Percentiles rank a stretch among this genome's conserved stretches.
Conservation (phyloP, 345 rosid species). For the Alliaria petiolata region DNA sequence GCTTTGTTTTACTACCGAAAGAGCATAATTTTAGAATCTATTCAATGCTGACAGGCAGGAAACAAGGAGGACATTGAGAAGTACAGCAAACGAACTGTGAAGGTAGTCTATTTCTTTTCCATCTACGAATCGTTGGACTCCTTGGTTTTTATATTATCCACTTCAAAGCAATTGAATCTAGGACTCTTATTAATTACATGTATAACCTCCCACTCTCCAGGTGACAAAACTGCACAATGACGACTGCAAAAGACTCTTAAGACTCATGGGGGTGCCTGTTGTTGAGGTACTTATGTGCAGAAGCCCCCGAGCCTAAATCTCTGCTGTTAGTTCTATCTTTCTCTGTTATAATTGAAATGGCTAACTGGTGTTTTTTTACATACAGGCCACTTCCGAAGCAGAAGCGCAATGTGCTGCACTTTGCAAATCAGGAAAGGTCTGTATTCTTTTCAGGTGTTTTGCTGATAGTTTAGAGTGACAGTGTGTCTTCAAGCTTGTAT, state of each 20-base stretch:
- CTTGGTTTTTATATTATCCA: background rate
- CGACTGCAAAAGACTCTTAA: slow-evolving; percentile 82
- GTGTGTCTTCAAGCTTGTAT: background rate
- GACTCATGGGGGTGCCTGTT: slow-evolving; percentile 93
- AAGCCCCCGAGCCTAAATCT: background rate
- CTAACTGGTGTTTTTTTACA: slow-evolving; percentile 15
- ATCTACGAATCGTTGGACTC: background rate
- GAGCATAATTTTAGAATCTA: background rate
- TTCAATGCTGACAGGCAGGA: slow-evolving; percentile 44
- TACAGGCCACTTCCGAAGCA: slow-evolving; percentile 90
- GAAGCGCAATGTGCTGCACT: slow-evolving; percentile 95
- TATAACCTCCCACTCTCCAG: slow-evolving; percentile 35
- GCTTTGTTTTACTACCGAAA: background rate
- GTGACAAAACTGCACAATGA: slow-evolving; percentile 89
- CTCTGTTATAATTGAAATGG: slow-evolving; percentile 2
- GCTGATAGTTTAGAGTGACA: background rate
- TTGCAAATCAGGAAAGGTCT: slow-evolving; percentile 82
- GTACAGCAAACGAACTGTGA: slow-evolving; percentile 87
- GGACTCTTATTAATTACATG: background rate
- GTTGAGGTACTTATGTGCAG: slow-evolving; percentile 49
- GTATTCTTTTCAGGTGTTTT: slow-evolving; percentile 17
- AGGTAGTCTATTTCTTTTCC: slow-evolving; percentile 39
- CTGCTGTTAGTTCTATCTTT: no score
- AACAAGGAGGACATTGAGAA: slow-evolving; percentile 89
- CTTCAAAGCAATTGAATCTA: background rate